These are phyloP conservation scores for Fusarium irregulare DNA, from an alignment of 2,329 filamentous ascomycete species.

Conservation along the genomic window DNA sequence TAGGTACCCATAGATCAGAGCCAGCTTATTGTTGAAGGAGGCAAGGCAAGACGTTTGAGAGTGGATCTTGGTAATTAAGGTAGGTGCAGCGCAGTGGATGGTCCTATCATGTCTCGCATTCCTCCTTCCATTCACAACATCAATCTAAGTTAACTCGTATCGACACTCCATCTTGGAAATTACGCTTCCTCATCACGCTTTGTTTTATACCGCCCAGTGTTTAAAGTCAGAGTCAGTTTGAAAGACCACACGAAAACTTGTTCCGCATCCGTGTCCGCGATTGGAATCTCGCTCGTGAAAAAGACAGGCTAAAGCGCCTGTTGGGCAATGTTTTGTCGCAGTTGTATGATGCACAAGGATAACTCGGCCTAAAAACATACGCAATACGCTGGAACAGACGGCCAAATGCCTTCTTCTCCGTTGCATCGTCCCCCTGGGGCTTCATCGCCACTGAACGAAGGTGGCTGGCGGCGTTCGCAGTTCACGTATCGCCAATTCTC, in stretches of 20 bases:
- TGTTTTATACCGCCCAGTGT: not conserved
- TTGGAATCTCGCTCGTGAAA: conserved; percentile 2
- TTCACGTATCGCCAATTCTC: conserved; percentile 89
- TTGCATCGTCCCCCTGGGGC: conserved; percentile 20
- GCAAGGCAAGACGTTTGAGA: conserved; percentile 4
- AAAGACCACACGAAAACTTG: not conserved
- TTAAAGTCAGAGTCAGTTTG: not conserved
- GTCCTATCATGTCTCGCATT: conserved; percentile 16
- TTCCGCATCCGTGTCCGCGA: not conserved
- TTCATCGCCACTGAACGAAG: conserved; percentile 46
- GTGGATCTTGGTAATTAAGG: conserved; percentile 6
- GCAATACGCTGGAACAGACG: not conserved
- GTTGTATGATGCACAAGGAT: conserved; percentile 13
- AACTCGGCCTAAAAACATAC: not conserved
- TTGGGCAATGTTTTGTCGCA: conserved; percentile 10
- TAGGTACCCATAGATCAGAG: not conserved
- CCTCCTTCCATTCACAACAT: conserved; percentile 11
- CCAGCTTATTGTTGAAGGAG: too few species aligned
- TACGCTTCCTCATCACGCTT: not conserved
- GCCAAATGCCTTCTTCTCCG: conserved; percentile 42
- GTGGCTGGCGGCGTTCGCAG: conserved; percentile 64
- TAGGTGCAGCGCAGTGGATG: not conserved
- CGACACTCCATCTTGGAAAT: conserved; percentile 4
- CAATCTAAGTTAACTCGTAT: conserved; percentile 11
- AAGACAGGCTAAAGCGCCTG: conserved; percentile 3